Conservation (phyloP, 306 rosid genomes). For the Abrus precatorius region DNA sequence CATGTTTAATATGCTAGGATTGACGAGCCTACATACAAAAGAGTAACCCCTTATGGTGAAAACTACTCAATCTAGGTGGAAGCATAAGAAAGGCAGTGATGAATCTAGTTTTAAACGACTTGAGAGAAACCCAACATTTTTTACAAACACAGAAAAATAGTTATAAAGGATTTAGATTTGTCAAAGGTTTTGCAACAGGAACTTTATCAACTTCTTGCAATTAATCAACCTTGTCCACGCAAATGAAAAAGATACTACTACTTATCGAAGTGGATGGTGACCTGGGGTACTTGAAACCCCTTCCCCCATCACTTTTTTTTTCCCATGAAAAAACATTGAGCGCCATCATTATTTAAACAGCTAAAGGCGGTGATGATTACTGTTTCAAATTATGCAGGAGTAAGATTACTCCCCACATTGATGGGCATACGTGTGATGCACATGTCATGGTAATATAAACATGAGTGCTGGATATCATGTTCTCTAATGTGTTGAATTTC, state of each 20-base stretch:
- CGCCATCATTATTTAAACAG: conserved; percentile 44
- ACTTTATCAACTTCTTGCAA: conserved; percentile 4
- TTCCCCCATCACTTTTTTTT: background rate
- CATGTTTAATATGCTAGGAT: conserved; percentile 22
- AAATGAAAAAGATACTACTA: conserved; percentile 12
- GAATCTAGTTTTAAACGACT: background rate
- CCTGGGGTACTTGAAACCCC: conserved; percentile 3
- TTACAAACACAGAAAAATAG: background rate
- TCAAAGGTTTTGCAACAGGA: background rate
- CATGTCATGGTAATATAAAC: conserved; percentile 29
- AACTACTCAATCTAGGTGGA: too few species aligned
- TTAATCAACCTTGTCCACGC: conserved; percentile 26
- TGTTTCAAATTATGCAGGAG: conserved; percentile 34
- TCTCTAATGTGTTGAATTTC: background rate
- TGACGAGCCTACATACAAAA: too few species aligned
- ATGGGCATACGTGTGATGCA: conserved; percentile 55
- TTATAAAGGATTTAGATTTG: background rate
- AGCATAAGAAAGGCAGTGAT: too few species aligned
- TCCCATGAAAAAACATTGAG: conserved; percentile 3
- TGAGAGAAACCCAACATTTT: background rate
- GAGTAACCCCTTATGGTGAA: too few species aligned
- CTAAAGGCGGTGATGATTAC: conserved; percentile 37
- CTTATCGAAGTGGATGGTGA: conserved; percentile 40
- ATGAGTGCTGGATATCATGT: conserved; percentile 1
- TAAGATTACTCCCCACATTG: conserved; percentile 40